Percentiles rank a stretch among this genome's conserved stretches.
These are phyloP conservation scores for Cunninghamia lanceolata DNA, from an alignment of 75 land plant genomes.

Conservation along the genomic window DNA sequence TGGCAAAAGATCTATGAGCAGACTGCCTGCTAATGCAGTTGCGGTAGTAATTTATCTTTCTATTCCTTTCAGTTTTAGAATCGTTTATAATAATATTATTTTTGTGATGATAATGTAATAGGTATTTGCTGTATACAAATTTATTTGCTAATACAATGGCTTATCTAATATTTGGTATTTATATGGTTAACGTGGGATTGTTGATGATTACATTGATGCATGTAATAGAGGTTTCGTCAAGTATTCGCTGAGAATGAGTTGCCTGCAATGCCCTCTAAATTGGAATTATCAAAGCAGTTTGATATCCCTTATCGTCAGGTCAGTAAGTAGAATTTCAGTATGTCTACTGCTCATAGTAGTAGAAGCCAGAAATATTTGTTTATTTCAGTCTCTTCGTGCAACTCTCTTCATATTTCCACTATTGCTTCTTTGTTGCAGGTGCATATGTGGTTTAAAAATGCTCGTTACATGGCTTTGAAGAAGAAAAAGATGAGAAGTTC, in stretches of 20 bases:
- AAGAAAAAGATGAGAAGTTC: conserved; percentile 43
- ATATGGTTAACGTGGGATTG: not conserved
- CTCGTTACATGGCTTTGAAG: conserved; percentile 63
- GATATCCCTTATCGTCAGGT: conserved; percentile 61
- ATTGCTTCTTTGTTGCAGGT: conserved; percentile 42
- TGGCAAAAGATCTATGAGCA: conserved; percentile 30
- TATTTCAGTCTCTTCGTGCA: conserved; percentile 3
- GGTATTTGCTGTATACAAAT: not conserved
- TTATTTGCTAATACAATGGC: not conserved
- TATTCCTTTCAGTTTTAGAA: not conserved
- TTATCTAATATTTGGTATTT: not conserved
- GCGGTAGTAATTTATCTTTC: conserved; percentile 38
- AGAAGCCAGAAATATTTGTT: not conserved
- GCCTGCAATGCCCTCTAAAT: conserved; percentile 49
- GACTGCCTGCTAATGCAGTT: conserved; percentile 57
- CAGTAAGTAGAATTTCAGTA: not conserved
- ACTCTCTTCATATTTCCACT: not conserved
- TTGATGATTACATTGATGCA: not conserved
- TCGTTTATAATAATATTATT: not conserved
- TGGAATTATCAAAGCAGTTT: conserved; percentile 53
- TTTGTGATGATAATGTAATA: not conserved
- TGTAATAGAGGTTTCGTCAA: conserved; percentile 54
- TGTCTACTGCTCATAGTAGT: not conserved
- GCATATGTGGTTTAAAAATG: conserved; percentile 84
- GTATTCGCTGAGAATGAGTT: conserved; percentile 76